These are phyloP conservation scores for Dendrobium chrysotoxum DNA, from an alignment of 106 monocot genomes.

Conservation along the genomic window DNA sequence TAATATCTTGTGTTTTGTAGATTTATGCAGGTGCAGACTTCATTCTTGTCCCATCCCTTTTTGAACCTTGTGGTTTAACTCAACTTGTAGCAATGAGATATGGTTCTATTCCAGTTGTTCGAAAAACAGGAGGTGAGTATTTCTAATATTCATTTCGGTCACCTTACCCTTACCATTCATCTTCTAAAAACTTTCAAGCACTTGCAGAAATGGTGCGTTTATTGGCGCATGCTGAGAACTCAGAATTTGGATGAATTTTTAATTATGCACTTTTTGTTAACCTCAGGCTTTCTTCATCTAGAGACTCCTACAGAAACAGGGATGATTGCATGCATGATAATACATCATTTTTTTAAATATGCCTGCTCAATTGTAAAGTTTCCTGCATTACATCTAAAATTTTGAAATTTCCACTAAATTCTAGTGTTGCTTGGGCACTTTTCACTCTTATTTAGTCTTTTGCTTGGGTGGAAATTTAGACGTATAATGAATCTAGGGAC, in stretches of 20 bases:
- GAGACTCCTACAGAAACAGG: neutral
- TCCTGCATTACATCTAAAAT: too few relatives aligned
- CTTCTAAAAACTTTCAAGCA: neutral
- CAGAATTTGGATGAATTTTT: neutral
- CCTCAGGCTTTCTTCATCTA: neutral
- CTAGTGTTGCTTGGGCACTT: neutral
- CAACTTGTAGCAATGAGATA: conserved; percentile 96
- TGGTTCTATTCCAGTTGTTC: conserved; percentile 92
- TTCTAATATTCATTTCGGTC: neutral
- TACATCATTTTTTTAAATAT: neutral
- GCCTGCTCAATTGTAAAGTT: neutral
- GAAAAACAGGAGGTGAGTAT: conserved; percentile 83
- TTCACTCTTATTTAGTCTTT: neutral
- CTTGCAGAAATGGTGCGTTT: neutral
- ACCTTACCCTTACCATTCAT: neutral
- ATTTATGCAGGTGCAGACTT: conserved; percentile 98
- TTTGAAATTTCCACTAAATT: neutral
- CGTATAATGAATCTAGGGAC: neutral
- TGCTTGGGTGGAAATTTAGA: neutral
- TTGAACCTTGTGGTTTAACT: conserved; percentile 95
- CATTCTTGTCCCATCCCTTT: conserved; percentile 93
- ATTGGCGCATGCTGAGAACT: neutral
- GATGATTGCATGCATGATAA: neutral
- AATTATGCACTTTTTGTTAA: neutral
- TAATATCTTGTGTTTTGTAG: conserved; percentile 24